Percentiles rank a stretch among this genome's conserved stretches.
These are phyloP conservation scores for Psilocybe cyanescens DNA, from an alignment of 768 basidiomycete genomes.

Conservation along the genomic window DNA sequence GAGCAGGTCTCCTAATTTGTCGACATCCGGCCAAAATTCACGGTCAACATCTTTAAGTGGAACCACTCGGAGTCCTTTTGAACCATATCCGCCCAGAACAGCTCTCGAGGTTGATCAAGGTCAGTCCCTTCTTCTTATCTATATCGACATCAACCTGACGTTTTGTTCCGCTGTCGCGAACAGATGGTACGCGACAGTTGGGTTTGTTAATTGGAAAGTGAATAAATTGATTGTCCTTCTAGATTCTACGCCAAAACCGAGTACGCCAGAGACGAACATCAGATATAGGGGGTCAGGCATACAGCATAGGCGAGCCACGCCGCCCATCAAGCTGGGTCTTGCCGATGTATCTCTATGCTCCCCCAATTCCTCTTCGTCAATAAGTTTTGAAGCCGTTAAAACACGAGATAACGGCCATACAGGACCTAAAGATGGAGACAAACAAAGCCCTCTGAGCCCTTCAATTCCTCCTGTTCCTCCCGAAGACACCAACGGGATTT, in stretches of 20 bases:
- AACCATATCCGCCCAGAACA: not conserved
- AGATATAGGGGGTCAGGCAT: not conserved
- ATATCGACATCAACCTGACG: not conserved
- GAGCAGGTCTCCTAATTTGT: not conserved
- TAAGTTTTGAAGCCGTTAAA: conserved; percentile 9
- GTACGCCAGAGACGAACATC: conserved; percentile 1
- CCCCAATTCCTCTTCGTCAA: not conserved
- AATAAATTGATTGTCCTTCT: not conserved
- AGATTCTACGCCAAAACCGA: conserved; percentile 14
- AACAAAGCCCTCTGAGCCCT: not conserved
- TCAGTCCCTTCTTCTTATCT: not conserved
- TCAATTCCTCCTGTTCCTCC: not conserved
- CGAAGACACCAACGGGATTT: not conserved
- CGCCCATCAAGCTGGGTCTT: conserved; percentile 8
- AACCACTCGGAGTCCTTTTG: not conserved
- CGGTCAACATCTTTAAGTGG: not conserved
- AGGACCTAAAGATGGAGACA: conserved; percentile 8
- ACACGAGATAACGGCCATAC: conserved; percentile 16
- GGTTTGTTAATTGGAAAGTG: not conserved
- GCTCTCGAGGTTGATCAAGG: not conserved
- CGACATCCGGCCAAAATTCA: conserved; percentile 1
- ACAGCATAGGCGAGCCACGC: not conserved
- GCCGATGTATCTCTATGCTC: not conserved
- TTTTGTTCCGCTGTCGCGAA: not conserved
- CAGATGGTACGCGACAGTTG: conserved; percentile 15